phyloP scores from a whole-genome alignment of 1,284 basidiomycete genomes.

The Trametes versicolor region DNA sequence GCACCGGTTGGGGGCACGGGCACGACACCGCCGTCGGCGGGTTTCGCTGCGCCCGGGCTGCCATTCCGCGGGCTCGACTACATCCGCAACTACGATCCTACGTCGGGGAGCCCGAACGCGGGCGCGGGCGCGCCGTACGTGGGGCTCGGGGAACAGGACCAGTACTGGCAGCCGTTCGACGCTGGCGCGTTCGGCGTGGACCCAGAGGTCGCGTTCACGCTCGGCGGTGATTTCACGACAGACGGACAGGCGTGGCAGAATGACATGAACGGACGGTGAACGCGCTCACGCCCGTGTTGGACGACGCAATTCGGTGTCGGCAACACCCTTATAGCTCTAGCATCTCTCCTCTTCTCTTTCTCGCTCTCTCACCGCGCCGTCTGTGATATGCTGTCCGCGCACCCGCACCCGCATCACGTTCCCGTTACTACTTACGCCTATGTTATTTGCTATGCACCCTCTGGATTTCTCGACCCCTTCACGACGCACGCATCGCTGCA shows the following conservation, averaged over 20 bases:
- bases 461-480: background rate
- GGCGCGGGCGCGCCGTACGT: constrained; percentile 31
- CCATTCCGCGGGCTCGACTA: constrained; percentile 85
- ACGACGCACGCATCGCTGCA: constrained; percentile 4
- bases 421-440: constrained; percentile 10
- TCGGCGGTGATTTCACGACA: constrained; percentile 48
- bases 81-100: constrained; percentile 72
- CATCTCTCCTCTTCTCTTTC: constrained; percentile 7
- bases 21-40: constrained; percentile 64
- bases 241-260: constrained; percentile 36
- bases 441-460: constrained; percentile 23
- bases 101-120: constrained; percentile 11
- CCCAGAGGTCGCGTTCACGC: constrained; percentile 76
- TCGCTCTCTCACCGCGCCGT: constrained; percentile 1
- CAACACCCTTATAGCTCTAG: constrained; percentile 17
- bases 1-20: constrained; percentile 65
- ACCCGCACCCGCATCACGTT: background rate
- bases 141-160: constrained; percentile 64
- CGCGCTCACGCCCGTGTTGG: background rate
- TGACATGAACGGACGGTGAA: constrained; percentile 21
- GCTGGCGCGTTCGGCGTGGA: constrained; percentile 75
- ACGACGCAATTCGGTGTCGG: background rate
- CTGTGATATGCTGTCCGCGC: constrained; percentile 1
- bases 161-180: constrained; percentile 79
- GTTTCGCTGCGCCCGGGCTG: constrained; percentile 73